Percentiles rank a stretch among this genome's conserved stretches.
Evolutionary conservation across 306 rosid genomes (phyloP).

Genomic region (Malus fusca): DNA sequence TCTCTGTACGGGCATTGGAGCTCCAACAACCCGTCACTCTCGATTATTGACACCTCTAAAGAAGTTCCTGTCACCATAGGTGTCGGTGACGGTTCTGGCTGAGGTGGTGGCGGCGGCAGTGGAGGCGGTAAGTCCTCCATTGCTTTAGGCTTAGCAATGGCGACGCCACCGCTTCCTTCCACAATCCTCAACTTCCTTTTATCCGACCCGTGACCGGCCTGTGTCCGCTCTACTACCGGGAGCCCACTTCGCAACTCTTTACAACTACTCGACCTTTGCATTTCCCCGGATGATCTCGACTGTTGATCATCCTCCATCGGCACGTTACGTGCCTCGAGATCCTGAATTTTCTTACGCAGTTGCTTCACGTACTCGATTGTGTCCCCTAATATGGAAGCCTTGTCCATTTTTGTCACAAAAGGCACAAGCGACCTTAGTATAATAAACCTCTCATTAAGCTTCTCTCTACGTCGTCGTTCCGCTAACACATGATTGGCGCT

Average conservation of each 20-base stretch:
- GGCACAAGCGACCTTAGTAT: conserved; percentile 76
- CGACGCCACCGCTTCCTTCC: conserved; percentile 40
- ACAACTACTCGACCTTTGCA: conserved; percentile 22
- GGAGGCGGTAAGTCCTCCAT: conserved; percentile 12
- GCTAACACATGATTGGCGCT: conserved; percentile 83
- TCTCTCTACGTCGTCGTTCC: conserved; percentile 74
- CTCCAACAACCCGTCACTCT: conserved; percentile 81
- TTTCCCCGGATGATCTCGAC: conserved; percentile 14
- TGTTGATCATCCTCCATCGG: conserved; percentile 40
- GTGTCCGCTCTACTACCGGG: background rate
- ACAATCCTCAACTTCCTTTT: conserved; percentile 67
- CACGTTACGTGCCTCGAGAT: conserved; percentile 56
- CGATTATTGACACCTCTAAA: conserved; percentile 84
- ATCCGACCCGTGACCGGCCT: conserved; percentile 16
- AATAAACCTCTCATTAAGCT: conserved; percentile 76
- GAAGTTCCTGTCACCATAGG: conserved; percentile 25
- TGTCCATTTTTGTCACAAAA: conserved; percentile 90
- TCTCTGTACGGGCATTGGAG: conserved; percentile 63
- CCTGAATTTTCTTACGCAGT: conserved; percentile 58
- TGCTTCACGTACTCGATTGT: conserved; percentile 88
- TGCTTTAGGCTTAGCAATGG: conserved; percentile 33
- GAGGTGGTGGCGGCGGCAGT: background rate
- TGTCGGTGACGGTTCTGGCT: background rate
- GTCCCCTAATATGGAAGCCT: conserved; percentile 85
- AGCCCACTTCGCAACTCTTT: conserved; percentile 29